These are phyloP conservation scores for Acacia crassicarpa DNA, from an alignment of 306 rosid species.

Conservation along the genomic window DNA sequence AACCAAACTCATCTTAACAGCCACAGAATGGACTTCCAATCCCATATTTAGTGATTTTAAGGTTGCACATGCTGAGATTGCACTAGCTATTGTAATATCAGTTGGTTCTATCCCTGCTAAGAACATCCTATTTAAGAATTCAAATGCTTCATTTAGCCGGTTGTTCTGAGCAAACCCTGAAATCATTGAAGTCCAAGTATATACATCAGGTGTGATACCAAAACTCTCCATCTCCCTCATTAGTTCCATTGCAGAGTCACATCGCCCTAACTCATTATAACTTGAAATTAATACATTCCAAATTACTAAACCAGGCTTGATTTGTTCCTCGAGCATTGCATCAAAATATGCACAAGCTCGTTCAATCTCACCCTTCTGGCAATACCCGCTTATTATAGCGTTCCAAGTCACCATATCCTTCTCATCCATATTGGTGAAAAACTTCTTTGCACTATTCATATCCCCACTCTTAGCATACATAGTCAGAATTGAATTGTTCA, in stretches of 20 bases:
- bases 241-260: conserved; percentile 68
- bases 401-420: conserved; percentile 73
- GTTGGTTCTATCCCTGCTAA: conserved; percentile 64
- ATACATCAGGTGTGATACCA: conserved; percentile 79
- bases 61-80: conserved; percentile 68
- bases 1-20: conserved; percentile 59
- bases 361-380: conserved; percentile 57
- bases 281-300: conserved; percentile 82
- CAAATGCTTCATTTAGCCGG: conserved; percentile 57
- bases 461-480: conserved; percentile 74
- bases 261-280: conserved; percentile 65
- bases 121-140: conserved; percentile 68
- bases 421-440: conserved; percentile 63
- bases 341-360: conserved; percentile 63
- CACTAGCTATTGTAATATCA: conserved; percentile 69
- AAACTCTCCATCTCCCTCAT: conserved; percentile 80
- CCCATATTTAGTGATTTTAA: conserved; percentile 65
- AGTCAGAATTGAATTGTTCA: conserved; percentile 62
- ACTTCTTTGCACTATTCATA: conserved; percentile 54
- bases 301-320: conserved; percentile 67
- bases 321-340: conserved; percentile 61
- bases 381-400: conserved; percentile 69
- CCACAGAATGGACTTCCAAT: conserved; percentile 68
- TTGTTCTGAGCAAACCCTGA: conserved; percentile 85
- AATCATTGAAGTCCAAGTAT: conserved; percentile 93